Percentiles rank a stretch among this genome's conserved stretches.
These are phyloP conservation scores for Phytophthora litchii DNA, from an alignment of 352 stramenopile species.

Conservation along the genomic window DNA sequence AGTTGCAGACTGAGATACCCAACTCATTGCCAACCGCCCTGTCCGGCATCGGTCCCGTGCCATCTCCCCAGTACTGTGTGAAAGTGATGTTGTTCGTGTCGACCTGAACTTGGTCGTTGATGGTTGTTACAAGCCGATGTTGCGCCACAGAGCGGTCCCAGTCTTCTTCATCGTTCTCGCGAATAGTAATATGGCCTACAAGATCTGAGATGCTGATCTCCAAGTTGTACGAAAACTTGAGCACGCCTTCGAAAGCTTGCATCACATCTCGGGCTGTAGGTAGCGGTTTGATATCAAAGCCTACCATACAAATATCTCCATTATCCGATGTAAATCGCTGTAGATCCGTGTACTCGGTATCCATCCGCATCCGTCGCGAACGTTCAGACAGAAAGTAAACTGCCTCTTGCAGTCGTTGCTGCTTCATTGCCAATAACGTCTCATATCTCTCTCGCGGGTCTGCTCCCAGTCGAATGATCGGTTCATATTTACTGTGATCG, in stretches of 20 bases:
- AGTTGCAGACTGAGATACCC: conserved; percentile 46
- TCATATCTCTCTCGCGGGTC: conserved; percentile 33
- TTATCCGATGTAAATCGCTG: conserved; percentile 45
- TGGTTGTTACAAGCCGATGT: conserved; percentile 42
- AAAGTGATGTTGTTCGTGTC: conserved; percentile 52
- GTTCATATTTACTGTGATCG: conserved; percentile 37
- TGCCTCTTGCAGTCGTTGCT: conserved; percentile 44
- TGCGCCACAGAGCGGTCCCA: conserved; percentile 38
- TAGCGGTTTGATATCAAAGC: conserved; percentile 60
- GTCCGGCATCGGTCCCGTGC: conserved; percentile 9
- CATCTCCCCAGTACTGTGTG: conserved; percentile 35
- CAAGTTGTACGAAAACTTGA: conserved; percentile 53
- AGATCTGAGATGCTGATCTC: conserved; percentile 50
- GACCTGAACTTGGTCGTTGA: conserved; percentile 30
- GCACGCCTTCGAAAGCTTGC: conserved; percentile 46
- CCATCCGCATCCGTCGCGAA: conserved; percentile 36
- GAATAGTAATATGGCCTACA: conserved; percentile 46
- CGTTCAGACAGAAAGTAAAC: conserved; percentile 44
- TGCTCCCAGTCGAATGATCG: conserved; percentile 37
- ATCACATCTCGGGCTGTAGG: conserved; percentile 23
- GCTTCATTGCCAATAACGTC: conserved; percentile 42
- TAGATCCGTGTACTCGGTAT: conserved; percentile 41
- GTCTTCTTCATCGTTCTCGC: conserved; percentile 44
- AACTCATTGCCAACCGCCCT: conserved; percentile 29
- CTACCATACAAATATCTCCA: conserved; percentile 36